Conservation (phyloP, 352 stramenopile species). For the Phytophthora syringae region DNA sequence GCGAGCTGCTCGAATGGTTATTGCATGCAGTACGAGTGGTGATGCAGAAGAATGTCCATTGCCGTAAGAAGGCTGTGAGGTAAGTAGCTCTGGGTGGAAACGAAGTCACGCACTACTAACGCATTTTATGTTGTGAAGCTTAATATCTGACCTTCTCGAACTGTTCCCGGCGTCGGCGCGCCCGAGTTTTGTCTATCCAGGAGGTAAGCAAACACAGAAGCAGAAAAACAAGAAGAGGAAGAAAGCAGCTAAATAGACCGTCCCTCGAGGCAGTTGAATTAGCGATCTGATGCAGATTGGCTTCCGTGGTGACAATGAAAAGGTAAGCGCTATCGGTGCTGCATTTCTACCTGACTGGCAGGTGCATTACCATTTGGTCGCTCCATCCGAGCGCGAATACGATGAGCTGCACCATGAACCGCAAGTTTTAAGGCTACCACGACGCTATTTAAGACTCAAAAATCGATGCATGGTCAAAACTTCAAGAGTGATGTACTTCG, state of each 20-base stretch:
- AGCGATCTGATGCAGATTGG: too few species aligned
- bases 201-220: background rate
- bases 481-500: too few species aligned
- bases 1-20: conserved; percentile 16
- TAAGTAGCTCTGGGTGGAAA: conserved; percentile 9
- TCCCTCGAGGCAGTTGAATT: too few species aligned
- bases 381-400: too few species aligned
- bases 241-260: background rate
- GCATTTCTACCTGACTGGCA: too few species aligned
- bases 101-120: background rate
- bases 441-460: too few species aligned
- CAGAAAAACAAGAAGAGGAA: conserved; percentile 10
- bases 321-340: too few species aligned
- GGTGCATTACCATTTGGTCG: too few species aligned
- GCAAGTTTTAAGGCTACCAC: too few species aligned
- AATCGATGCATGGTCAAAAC: too few species aligned
- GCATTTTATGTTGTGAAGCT: conserved; percentile 3
- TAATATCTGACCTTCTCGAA: conserved; percentile 1
- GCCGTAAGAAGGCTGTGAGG: conserved; percentile 6
- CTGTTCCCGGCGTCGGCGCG: conserved; percentile 12
- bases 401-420: too few species aligned
- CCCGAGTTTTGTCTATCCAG: conserved; percentile 9
- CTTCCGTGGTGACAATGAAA: too few species aligned
- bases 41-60: background rate
- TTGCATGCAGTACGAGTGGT: conserved; percentile 14